phyloP scores from a whole-genome alignment of 2,329 filamentous ascomycete genomes.

The Penicillium crustosum region DNA sequence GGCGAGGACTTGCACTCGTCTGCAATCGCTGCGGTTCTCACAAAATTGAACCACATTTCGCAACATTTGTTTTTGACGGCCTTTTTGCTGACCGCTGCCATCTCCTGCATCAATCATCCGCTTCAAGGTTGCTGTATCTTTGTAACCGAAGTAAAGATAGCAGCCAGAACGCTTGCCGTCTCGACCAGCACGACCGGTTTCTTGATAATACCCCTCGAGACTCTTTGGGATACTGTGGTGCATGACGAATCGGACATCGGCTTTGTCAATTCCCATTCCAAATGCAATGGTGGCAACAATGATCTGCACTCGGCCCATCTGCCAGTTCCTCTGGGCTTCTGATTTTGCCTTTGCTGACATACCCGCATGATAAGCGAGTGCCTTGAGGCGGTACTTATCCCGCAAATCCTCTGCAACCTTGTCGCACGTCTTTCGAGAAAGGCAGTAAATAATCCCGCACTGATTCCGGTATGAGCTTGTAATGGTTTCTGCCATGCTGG shows the following conservation, averaged over 20 bases:
- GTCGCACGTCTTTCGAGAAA: constrained; percentile 82
- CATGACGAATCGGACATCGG: constrained; percentile 93
- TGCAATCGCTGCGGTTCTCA: constrained; percentile 84
- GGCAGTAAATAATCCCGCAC: constrained; percentile 89
- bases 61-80: constrained; percentile 81
- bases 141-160: constrained; percentile 83
- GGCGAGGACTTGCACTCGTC: constrained; percentile 80
- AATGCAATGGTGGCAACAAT: constrained; percentile 98
- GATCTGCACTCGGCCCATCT: constrained; percentile 73
- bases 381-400: constrained; percentile 63
- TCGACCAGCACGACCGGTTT: constrained; percentile 90
- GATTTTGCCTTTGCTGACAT: constrained; percentile 69
- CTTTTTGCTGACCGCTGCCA: constrained; percentile 74
- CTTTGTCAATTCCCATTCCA: constrained; percentile 99
- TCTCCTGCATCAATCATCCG: constrained; percentile 83
- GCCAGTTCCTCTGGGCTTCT: constrained; percentile 76
- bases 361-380: constrained; percentile 82
- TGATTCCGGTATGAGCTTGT: constrained; percentile 66
- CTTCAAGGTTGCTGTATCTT: constrained; percentile 70
- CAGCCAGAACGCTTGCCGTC: constrained; percentile 86
- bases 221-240: constrained; percentile 93
- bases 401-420: constrained; percentile 69
- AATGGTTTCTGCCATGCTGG: constrained; percentile 61
- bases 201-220: constrained; percentile 96
- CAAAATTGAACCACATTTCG: constrained; percentile 82